These are phyloP conservation scores for Tremella fuciformis DNA, from an alignment of 768 basidiomycete genomes.

Conservation along the genomic window DNA sequence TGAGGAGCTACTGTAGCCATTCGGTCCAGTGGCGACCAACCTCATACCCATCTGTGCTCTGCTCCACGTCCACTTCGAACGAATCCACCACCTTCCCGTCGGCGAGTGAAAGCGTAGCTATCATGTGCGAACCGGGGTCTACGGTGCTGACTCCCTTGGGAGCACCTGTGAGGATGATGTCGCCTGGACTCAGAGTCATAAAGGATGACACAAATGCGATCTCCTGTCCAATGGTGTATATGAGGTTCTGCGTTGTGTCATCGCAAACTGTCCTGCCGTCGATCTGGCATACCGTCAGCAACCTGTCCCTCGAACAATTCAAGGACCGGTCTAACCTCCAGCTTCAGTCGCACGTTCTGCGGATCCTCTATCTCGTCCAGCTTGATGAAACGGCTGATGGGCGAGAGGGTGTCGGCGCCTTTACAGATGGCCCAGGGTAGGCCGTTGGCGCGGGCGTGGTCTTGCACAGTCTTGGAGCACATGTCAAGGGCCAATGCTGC, in stretches of 20 bases:
- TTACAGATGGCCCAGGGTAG: slow-evolving; percentile 11
- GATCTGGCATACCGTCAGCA: no score
- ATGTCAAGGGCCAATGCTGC: slow-evolving; percentile 9
- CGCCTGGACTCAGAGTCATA: background rate
- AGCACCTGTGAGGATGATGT: background rate
- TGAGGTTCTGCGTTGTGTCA: background rate
- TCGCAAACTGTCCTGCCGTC: no score
- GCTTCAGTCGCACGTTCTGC: no score
- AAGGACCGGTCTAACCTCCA: no score
- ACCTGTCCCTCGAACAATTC: no score
- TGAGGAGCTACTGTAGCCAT: no score
- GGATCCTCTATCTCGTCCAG: no score
- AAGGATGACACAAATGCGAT: background rate
- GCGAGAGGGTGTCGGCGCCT: slow-evolving; percentile 11
- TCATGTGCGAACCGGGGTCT: background rate
- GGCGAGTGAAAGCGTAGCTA: background rate
- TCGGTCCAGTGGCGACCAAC: no score
- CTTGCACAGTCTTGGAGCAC: slow-evolving; percentile 1
- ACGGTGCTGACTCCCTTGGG: slow-evolving; percentile 3
- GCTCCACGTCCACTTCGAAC: background rate
- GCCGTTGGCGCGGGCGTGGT: background rate
- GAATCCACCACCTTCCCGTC: background rate
- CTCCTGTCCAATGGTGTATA: background rate
- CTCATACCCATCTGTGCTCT: no score
- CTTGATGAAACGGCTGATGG: slow-evolving; percentile 9